These are phyloP conservation scores for Alternaria brassicae DNA, from an alignment of 2,329 filamentous ascomycete genomes.

Conservation along the genomic window DNA sequence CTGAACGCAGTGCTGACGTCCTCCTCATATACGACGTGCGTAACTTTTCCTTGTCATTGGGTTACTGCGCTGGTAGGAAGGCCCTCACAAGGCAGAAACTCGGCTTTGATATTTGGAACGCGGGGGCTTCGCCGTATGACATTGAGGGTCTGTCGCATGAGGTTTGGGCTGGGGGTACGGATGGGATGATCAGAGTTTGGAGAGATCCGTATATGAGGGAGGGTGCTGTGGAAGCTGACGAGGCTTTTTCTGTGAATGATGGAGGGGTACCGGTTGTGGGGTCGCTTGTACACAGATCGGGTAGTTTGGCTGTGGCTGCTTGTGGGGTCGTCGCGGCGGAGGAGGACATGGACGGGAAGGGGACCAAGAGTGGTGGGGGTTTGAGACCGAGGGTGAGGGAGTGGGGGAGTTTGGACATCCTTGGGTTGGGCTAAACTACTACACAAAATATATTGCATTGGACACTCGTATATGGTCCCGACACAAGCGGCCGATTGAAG, in stretches of 20 bases:
- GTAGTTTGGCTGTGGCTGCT: constrained; percentile 33
- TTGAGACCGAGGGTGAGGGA: constrained; percentile 23
- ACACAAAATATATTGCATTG: background rate
- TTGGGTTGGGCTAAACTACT: constrained; percentile 22
- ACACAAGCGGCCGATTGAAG: background rate
- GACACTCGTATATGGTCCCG: too few species aligned
- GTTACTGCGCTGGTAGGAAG: constrained; percentile 55
- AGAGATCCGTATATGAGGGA: constrained; percentile 38
- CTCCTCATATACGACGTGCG: constrained; percentile 67
- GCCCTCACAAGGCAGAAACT: constrained; percentile 63
- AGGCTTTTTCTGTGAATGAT: constrained; percentile 27
- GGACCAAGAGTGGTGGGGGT: constrained; percentile 18
- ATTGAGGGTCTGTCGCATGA: constrained; percentile 51
- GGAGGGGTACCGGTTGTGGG: constrained; percentile 29
- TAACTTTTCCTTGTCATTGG: constrained; percentile 59
- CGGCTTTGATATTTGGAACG: constrained; percentile 59
- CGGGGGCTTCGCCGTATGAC: constrained; percentile 30
- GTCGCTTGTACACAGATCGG: constrained; percentile 35
- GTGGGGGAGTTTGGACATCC: constrained; percentile 35
- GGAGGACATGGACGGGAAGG: background rate
- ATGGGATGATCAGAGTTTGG: constrained; percentile 60
- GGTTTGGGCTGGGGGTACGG: constrained; percentile 66
- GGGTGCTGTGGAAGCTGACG: constrained; percentile 49
- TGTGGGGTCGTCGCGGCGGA: constrained; percentile 23
- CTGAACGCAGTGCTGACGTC: constrained; percentile 63